These are phyloP conservation scores for Ophiostoma novo-ulmi DNA, from an alignment of 2,329 filamentous ascomycete species.

Conservation along the genomic window DNA sequence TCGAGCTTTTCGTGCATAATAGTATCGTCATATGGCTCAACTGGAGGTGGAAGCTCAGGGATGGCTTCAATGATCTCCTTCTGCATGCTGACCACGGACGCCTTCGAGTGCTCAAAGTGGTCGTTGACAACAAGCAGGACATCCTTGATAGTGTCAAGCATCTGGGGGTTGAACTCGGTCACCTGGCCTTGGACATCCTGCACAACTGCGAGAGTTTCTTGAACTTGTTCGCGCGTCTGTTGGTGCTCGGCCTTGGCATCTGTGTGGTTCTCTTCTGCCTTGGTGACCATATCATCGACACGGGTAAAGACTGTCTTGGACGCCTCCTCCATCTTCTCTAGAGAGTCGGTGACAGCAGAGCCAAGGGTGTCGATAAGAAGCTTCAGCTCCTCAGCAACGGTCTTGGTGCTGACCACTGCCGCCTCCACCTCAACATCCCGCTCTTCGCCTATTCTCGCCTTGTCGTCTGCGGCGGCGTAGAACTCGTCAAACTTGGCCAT, in stretches of 20 bases:
- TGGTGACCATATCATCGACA: slow-evolving; percentile 71
- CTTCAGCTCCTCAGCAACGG: slow-evolving; percentile 80
- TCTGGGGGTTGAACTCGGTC: slow-evolving; percentile 78
- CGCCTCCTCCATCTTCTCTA: slow-evolving; percentile 82
- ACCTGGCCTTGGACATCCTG: slow-evolving; percentile 73
- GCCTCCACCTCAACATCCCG: slow-evolving; percentile 68
- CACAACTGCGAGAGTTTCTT: slow-evolving; percentile 66
- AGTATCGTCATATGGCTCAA: slow-evolving; percentile 62
- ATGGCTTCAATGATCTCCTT: slow-evolving; percentile 59
- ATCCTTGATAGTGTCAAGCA: slow-evolving; percentile 79
- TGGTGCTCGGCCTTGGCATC: slow-evolving; percentile 75
- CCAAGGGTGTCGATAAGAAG: slow-evolving; percentile 80
- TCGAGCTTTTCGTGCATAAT: slow-evolving; percentile 55
- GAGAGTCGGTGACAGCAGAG: slow-evolving; percentile 70
- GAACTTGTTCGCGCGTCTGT: slow-evolving; percentile 73
- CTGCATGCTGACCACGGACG: slow-evolving; percentile 51
- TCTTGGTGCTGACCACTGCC: slow-evolving; percentile 68
- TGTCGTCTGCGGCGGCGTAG: slow-evolving; percentile 67
- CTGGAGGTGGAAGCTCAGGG: slow-evolving; percentile 52
- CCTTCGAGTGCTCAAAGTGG: slow-evolving; percentile 83
- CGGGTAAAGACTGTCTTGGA: slow-evolving; percentile 80
- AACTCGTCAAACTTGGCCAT: slow-evolving; percentile 86
- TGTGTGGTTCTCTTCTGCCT: slow-evolving; percentile 68
- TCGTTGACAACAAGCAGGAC: slow-evolving; percentile 76
- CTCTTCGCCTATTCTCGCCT: slow-evolving; percentile 66